Percentiles rank a stretch among this genome's conserved stretches.
Evolutionary conservation across 225 moss, liverwort and hornwort genomes (phyloP).

Genomic region (Sphagnum contortum): DNA sequence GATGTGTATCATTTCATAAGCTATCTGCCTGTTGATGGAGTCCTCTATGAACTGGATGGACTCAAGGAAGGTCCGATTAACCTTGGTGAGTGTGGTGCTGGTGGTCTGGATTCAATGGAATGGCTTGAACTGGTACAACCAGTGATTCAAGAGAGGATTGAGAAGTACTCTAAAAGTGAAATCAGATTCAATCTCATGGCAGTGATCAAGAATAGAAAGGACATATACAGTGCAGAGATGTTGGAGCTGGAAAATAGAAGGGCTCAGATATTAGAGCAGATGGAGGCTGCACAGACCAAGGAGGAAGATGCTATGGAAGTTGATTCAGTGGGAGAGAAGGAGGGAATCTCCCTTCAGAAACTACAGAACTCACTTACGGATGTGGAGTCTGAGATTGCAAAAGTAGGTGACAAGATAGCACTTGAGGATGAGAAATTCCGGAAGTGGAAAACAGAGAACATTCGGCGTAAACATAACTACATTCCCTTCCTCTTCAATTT

Average conservation of each 20-base stretch:
- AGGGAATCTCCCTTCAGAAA: conserved; percentile 23
- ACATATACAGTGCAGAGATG: conserved; percentile 67
- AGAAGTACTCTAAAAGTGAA: conserved; percentile 84
- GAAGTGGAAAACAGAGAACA: conserved; percentile 93
- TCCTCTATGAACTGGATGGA: conserved; percentile 90
- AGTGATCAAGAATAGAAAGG: conserved; percentile 81
- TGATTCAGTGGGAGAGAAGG: conserved; percentile 46
- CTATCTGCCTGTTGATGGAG: conserved; percentile 83
- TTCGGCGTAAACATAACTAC: conserved; percentile 93
- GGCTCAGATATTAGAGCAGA: conserved; percentile 36
- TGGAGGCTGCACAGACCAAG: conserved; percentile 43
- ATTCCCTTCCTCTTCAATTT: conserved; percentile 98
- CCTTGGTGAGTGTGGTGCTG: conserved; percentile 61
- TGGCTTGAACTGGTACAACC: conserved; percentile 97
- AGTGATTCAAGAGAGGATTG: conserved; percentile 93
- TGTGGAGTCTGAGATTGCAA: conserved; percentile 51
- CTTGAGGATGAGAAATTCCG: conserved; percentile 81
- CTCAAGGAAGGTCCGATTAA: conserved; percentile 95
- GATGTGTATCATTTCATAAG: conserved; percentile 97
- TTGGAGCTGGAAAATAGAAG: conserved; percentile 56
- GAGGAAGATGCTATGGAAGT: conserved; percentile 62
- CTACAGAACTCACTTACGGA: conserved; percentile 33
- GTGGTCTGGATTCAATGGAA: conserved; percentile 52
- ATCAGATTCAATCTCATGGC: conserved; percentile 99
- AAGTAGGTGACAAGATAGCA: conserved; percentile 60